phyloP scores from a whole-genome alignment of 202 grass and related monocot species.

The Zizania palustris region DNA sequence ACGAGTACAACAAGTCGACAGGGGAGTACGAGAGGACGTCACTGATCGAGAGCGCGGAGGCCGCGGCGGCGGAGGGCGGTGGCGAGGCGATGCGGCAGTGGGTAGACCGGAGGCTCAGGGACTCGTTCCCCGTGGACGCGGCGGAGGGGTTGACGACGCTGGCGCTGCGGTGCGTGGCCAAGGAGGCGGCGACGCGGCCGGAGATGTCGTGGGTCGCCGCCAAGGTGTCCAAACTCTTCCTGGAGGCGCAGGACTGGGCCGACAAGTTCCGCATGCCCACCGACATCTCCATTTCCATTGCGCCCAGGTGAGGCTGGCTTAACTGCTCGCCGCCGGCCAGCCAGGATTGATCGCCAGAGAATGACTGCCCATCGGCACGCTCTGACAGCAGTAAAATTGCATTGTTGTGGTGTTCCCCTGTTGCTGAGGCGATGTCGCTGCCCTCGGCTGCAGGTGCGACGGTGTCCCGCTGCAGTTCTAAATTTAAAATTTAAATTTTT shows the following conservation, averaged over 20 bases:
- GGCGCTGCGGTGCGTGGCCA: constrained; percentile 69
- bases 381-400: neutral
- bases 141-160: constrained; percentile 58
- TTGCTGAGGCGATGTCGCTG: too few species aligned
- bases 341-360: neutral
- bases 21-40: constrained; percentile 56
- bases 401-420: too few species aligned
- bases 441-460: too few species aligned
- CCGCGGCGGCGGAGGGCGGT: constrained; percentile 26
- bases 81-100: constrained; percentile 64
- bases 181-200: constrained; percentile 52
- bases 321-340: neutral
- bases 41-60: constrained; percentile 55
- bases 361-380: neutral
- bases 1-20: constrained; percentile 45
- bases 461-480: too few species aligned
- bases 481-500: too few species aligned
- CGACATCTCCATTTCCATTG: constrained; percentile 81
- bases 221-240: constrained; percentile 76
- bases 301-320: constrained; percentile 45
- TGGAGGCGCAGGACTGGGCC: constrained; percentile 76
- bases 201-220: constrained; percentile 75
- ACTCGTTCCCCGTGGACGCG: constrained; percentile 72
- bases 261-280: constrained; percentile 55
- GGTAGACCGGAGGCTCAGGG: constrained; percentile 75